A percentile compares a stretch with the other conserved stretches of the same genome.
phyloP scores from a whole-genome alignment of 768 basidiomycete genomes.

The Boletus edulis region DNA sequence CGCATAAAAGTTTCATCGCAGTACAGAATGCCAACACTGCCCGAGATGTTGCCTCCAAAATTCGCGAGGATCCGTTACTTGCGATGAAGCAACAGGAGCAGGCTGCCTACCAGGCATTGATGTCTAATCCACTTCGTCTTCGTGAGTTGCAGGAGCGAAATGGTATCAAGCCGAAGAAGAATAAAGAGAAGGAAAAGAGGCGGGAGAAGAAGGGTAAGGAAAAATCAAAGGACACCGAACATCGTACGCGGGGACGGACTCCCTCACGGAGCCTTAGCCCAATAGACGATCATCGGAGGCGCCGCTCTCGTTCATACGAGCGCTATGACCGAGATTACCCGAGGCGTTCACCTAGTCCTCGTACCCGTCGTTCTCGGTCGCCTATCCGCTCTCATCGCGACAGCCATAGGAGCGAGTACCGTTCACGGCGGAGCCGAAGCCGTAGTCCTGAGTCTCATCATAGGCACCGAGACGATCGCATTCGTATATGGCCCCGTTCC shows the following conservation, averaged over 20 bases:
- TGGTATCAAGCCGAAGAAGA: conserved; percentile 79
- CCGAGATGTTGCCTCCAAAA: conserved; percentile 88
- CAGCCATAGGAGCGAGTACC: conserved; percentile 20
- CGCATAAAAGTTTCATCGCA: conserved; percentile 92
- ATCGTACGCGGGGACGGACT: conserved; percentile 29
- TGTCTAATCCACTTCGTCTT: conserved; percentile 83
- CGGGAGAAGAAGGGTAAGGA: conserved; percentile 41
- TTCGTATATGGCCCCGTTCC: conserved; percentile 47
- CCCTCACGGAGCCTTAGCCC: conserved; percentile 35
- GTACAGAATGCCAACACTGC: conserved; percentile 89
- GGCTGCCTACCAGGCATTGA: conserved; percentile 81
- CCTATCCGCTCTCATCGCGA: conserved; percentile 30
- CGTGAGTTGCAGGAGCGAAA: conserved; percentile 77
- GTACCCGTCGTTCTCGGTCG: conserved; percentile 47
- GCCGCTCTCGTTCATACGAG: conserved; percentile 32
- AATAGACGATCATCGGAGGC: conserved; percentile 21
- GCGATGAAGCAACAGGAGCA: conserved; percentile 99
- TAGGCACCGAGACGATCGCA: conserved; percentile 18
- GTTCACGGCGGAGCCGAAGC: conserved; percentile 27
- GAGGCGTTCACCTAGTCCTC: conserved; percentile 45
- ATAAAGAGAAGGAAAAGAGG: conserved; percentile 59
- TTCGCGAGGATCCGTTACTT: conserved; percentile 95
- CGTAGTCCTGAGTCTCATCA: conserved; percentile 28
- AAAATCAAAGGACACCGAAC: conserved; percentile 26
- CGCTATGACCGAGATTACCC: conserved; percentile 26